phyloP scores from a whole-genome alignment of 2,329 filamentous ascomycete species.

The Claviceps spartinae region DNA sequence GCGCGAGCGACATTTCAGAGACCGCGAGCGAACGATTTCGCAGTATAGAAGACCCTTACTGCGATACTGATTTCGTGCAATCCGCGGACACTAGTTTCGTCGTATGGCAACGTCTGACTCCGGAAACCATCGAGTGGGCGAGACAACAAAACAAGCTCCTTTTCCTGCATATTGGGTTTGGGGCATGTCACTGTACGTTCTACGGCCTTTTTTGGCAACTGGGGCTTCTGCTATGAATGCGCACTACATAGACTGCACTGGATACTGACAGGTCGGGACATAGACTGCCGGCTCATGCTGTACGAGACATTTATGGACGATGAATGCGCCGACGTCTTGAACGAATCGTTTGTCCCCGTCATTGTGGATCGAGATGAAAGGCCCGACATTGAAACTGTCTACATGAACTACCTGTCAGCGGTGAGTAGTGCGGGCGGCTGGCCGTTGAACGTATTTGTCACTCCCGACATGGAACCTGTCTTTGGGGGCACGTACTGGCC shows the following conservation, averaged over 20 bases:
- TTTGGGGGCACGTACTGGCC: conserved; percentile 97
- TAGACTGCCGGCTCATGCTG: conserved; percentile 82
- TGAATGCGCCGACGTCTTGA: conserved; percentile 69
- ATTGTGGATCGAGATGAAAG: conserved; percentile 89
- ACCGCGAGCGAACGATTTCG: too few species aligned
- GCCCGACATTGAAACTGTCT: conserved; percentile 86
- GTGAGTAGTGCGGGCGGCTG: conserved; percentile 83
- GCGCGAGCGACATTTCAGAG: too few species aligned
- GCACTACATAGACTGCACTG: neutral
- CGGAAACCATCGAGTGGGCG: conserved; percentile 63
- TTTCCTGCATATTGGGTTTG: conserved; percentile 90
- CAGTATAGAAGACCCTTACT: too few species aligned
- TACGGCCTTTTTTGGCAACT: neutral
- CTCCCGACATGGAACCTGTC: conserved; percentile 80
- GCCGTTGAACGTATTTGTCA: conserved; percentile 95
- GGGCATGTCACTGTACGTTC: conserved; percentile 78
- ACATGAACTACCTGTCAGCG: conserved; percentile 96
- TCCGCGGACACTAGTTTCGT: conserved; percentile 71
- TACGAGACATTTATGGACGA: conserved; percentile 80
- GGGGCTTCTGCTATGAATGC: neutral
- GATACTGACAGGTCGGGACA: conserved; percentile 8
- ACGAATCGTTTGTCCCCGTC: conserved; percentile 78
- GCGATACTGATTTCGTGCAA: conserved; percentile 45
- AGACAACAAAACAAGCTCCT: conserved; percentile 74
- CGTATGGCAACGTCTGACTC: conserved; percentile 80